These are phyloP conservation scores for Colletotrichum filicis DNA, from an alignment of 2,329 filamentous ascomycete species.

Conservation along the genomic window DNA sequence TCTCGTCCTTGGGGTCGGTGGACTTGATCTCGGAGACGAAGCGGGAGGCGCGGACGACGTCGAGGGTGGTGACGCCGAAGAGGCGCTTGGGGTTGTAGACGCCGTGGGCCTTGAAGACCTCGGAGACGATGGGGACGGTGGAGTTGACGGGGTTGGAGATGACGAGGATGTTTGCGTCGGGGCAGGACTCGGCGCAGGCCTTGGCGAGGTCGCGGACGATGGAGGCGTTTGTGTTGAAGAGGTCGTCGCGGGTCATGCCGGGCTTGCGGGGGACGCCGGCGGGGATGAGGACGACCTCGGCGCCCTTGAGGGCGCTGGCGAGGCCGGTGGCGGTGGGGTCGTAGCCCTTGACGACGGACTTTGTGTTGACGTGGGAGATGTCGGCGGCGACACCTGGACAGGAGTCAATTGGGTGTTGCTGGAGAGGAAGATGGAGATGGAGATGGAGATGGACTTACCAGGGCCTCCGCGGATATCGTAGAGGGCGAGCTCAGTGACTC, in stretches of 20 bases:
- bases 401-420: constrained; percentile 38
- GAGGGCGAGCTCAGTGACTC: constrained; percentile 91
- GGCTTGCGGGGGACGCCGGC: constrained; percentile 99
- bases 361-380: constrained; percentile 99
- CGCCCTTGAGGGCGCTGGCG: constrained; percentile 80
- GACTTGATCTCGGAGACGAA: constrained; percentile 96
- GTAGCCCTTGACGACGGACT: constrained; percentile 93
- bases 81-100: constrained; percentile 99
- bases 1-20: constrained; percentile 91
- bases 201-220: constrained; percentile 99
- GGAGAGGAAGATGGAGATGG: background rate
- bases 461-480: constrained; percentile 97
- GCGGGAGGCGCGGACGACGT: constrained; percentile 96
- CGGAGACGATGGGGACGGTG: constrained; percentile 95
- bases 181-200: constrained; percentile 87
- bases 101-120: constrained; percentile 94
- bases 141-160: constrained; percentile 99
- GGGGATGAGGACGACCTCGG: constrained; percentile 96
- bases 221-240: constrained; percentile 99
- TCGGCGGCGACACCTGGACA: constrained; percentile 94
- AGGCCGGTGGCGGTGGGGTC: constrained; percentile 82
- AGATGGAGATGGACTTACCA: constrained; percentile 68
- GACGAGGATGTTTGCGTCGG: constrained; percentile 94
- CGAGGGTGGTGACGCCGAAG: constrained; percentile 99
- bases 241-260: constrained; percentile 99